Evolutionary conservation across 129 eudicot genomes (phyloP), one percentile per base, ranked within the genome.

Genomic region (Lonicera japonica): DNA sequence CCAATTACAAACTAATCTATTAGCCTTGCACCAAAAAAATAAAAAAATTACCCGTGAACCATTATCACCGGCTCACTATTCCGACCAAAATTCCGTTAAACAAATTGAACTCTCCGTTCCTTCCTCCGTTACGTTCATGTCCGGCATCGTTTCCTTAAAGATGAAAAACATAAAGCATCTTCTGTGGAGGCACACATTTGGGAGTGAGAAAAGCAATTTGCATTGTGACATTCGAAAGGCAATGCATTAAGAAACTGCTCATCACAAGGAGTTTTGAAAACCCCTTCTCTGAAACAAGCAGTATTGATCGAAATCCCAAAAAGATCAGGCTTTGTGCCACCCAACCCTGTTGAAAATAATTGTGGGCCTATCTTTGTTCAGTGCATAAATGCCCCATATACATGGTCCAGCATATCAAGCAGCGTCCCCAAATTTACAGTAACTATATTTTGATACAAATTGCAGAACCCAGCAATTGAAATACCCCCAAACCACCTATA

Each of bases 301-400:
- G 54, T 77, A 65, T 82, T 80, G 1, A 88, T 76, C 54, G n/a
- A n/a, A n/a, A n/a, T 91, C 96, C 98, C 98, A 91, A 84, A 87
- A 63, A 92, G 86, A 68, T 92, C 98, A 71, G 87, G 98, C 80
- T 87, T 83, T 58, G 82, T 64, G 0, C 96, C 95, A 58, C 96
- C 98, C 98, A 91, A 82, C 25, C 95, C 95, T 75, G 86, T 69
- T 11, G 96, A 92, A 58, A 92, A 92, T 53, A 92, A 92, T 3
- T 79, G 88, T 25, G 91, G 79, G 79, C 88, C 84, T 55, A 80
- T 58, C 73, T 72, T 87, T 70, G 98, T 79, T 74, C 98, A 80
- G 69, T 92, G 98, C 84, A 92, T 64, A 63, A 87, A 87, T 64
- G 96, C 96, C 72, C 96, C 95, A 70, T 92, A 92, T 36, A 92